These are phyloP conservation scores for Elasticomyces elasticus DNA, from an alignment of 495 filamentous ascomycete genomes.

Conservation along the genomic window DNA sequence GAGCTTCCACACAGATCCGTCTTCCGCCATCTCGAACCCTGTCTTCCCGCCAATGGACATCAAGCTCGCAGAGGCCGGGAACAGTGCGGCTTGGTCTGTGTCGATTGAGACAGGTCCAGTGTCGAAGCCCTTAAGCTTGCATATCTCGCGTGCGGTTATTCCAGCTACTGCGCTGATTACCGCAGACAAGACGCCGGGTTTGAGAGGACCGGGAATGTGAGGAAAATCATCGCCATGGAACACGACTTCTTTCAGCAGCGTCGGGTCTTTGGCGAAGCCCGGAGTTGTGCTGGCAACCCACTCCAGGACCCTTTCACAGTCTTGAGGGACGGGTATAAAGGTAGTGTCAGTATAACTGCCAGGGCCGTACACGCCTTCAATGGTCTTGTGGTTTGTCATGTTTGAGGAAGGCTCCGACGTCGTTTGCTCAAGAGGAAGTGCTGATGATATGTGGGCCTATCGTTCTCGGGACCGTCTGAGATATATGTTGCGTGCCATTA, in stretches of 20 bases:
- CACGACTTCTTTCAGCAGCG: neutral
- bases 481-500: too few relatives aligned
- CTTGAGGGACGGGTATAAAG: neutral
- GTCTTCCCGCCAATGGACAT: neutral
- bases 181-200: neutral
- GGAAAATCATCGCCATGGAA: neutral
- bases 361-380: neutral
- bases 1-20: neutral
- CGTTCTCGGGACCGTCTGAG: too few relatives aligned
- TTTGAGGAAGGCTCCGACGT: too few relatives aligned
- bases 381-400: neutral
- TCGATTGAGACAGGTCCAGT: neutral
- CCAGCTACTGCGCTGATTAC: neutral
- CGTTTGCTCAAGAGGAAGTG: neutral
- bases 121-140: neutral
- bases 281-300: neutral
- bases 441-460: neutral
- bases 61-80: neutral
- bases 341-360: neutral
- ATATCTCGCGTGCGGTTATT: conserved; percentile 2
- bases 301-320: neutral
- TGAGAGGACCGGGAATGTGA: neutral
- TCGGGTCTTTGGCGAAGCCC: neutral
- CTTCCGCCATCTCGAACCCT: neutral
- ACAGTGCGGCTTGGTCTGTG: neutral